These are phyloP conservation scores for Ustilago shanxiensis DNA, from an alignment of 1,284 basidiomycete species.

Conservation along the genomic window DNA sequence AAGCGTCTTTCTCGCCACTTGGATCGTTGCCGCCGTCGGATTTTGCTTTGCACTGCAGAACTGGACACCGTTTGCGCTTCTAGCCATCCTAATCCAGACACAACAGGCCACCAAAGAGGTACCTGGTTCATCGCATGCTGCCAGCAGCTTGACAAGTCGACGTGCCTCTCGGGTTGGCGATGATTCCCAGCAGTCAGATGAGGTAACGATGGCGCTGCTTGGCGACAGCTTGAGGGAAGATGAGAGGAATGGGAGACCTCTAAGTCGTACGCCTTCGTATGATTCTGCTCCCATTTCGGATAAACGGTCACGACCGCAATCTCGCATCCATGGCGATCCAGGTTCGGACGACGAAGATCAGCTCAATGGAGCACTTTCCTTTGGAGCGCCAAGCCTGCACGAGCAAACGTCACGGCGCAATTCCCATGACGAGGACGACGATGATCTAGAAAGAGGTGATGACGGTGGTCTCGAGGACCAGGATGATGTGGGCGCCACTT, in stretches of 20 bases:
- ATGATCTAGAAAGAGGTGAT: conserved; percentile 16
- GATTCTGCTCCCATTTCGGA: conserved; percentile 18
- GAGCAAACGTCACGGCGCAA: background rate
- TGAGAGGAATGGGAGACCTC: conserved; percentile 4
- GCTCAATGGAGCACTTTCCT: conserved; percentile 17
- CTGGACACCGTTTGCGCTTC: conserved; percentile 72
- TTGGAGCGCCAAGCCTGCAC: conserved; percentile 15
- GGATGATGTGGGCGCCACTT: conserved; percentile 6
- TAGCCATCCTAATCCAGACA: conserved; percentile 62
- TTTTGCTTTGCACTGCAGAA: conserved; percentile 73
- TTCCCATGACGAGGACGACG: background rate
- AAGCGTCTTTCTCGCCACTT: conserved; percentile 71
- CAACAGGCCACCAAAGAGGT: conserved; percentile 22
- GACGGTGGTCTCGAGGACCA: background rate
- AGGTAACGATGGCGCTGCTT: conserved; percentile 48
- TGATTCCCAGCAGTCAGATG: conserved; percentile 14
- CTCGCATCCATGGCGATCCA: conserved; percentile 9
- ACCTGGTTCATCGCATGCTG: background rate
- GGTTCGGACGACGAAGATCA: conserved; percentile 33
- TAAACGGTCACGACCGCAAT: conserved; percentile 16
- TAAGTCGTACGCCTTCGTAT: conserved; percentile 21
- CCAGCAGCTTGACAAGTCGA: conserved; percentile 1
- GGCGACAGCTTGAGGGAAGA: conserved; percentile 20
- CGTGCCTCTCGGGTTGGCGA: background rate
- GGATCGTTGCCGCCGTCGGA: conserved; percentile 72